Evolutionary conservation across 192 early-diverging fungal genomes (phyloP).

Genomic region (Backusella luteola): DNA sequence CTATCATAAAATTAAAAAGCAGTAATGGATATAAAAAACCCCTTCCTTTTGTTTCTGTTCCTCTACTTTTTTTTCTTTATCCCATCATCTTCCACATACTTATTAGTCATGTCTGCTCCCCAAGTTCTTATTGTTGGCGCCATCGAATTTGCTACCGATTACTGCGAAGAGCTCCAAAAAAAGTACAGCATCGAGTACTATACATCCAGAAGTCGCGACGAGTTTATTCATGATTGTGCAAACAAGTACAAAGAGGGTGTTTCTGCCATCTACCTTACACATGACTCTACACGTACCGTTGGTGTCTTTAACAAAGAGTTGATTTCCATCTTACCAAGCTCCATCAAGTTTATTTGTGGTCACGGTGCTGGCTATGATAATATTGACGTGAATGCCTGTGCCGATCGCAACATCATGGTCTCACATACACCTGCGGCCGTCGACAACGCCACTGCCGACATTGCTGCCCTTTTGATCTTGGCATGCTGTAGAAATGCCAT

Average conservation of each 20-base stretch:
- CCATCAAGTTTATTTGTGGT: slow-evolving; percentile 20
- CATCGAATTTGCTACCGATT: slow-evolving; percentile 24
- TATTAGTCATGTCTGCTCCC: background rate
- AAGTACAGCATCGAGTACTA: slow-evolving; percentile 13
- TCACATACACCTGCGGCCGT: slow-evolving; percentile 44
- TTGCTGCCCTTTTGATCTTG: slow-evolving; percentile 44
- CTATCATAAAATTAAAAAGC: background rate
- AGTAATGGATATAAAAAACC: background rate
- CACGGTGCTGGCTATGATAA: slow-evolving; percentile 42
- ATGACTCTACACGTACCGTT: slow-evolving; percentile 5
- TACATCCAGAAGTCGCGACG: slow-evolving; percentile 15
- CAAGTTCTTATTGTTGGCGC: slow-evolving; percentile 21
- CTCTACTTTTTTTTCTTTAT: background rate
- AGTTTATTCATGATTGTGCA: slow-evolving; percentile 31
- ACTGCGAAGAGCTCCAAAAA: slow-evolving; percentile 16
- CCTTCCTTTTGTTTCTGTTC: background rate
- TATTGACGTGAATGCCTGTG: slow-evolving; percentile 36
- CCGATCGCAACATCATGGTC: slow-evolving; percentile 30
- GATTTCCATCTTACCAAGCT: slow-evolving; percentile 24
- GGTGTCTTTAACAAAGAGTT: slow-evolving; percentile 39
- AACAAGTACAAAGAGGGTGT: slow-evolving; percentile 28
- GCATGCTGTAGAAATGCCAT: slow-evolving; percentile 45
- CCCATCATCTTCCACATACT: background rate
- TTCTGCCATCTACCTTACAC: slow-evolving; percentile 13
- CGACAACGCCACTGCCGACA: slow-evolving; percentile 41